phyloP scores from a whole-genome alignment of 2,329 filamentous ascomycete genomes.

The Capronia americana region DNA sequence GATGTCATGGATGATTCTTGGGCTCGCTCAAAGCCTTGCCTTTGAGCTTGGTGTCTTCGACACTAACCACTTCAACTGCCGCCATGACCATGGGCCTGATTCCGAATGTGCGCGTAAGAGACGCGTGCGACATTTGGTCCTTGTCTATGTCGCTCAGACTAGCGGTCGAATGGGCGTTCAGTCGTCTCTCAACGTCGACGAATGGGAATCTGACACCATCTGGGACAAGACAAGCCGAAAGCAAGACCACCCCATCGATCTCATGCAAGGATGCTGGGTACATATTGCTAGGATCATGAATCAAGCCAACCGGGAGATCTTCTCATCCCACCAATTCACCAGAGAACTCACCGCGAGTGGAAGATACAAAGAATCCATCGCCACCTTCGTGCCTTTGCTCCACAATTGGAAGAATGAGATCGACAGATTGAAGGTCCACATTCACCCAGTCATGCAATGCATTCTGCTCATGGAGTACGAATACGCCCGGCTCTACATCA shows the following conservation, averaged over 20 bases:
- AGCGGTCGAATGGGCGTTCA: conserved; percentile 90
- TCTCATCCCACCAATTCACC: conserved; percentile 84
- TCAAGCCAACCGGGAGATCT: conserved; percentile 84
- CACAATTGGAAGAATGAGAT: conserved; percentile 81
- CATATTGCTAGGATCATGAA: conserved; percentile 94
- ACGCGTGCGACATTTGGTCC: conserved; percentile 82
- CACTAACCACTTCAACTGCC: conserved; percentile 63
- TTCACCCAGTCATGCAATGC: conserved; percentile 60
- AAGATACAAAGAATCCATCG: conserved; percentile 79
- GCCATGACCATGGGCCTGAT: conserved; percentile 48
- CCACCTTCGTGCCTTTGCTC: conserved; percentile 80
- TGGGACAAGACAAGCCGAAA: conserved; percentile 37
- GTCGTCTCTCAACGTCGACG: conserved; percentile 77
- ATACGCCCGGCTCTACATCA: conserved; percentile 72
- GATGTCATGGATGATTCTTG: conserved; percentile 67
- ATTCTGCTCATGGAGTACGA: conserved; percentile 95
- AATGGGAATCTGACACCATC: conserved; percentile 32
- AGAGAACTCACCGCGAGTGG: conserved; percentile 87
- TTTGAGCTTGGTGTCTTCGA: conserved; percentile 94
- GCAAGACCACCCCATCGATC: conserved; percentile 55
- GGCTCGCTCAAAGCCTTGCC: conserved; percentile 59
- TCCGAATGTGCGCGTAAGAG: conserved; percentile 80
- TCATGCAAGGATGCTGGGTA: conserved; percentile 83
- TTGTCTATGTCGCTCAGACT: conserved; percentile 93
- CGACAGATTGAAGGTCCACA: conserved; percentile 65